Evolutionary conservation across 75 land plant species (phyloP), one percentile per base, ranked within the genome.

Genomic region (Isoetes taiwanensis): DNA sequence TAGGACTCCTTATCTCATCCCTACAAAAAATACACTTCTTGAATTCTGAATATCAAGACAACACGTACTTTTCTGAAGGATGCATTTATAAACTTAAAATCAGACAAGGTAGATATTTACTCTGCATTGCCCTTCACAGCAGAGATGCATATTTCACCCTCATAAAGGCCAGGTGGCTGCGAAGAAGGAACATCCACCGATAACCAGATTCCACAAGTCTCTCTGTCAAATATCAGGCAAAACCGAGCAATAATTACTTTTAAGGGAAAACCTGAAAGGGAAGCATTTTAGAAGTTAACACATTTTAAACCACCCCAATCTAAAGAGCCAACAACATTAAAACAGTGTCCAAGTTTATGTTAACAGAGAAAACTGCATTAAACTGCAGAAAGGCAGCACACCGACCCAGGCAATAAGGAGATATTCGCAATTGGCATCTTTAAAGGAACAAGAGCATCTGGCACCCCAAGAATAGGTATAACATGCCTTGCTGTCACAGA

Each of bases 381-480:
- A 37, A 37, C 14, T 37, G 14, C 39, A 10, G 9, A 14, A 37
- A 10, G 12, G 12, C 9, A 37, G 39, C 9, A 37, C 12, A 9
- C 65, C n/a, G 77, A 88, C 98, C 98, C 98, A 71, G 98, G 98
- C 60, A 77, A 66, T 43, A 93, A 61, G 59, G 57, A 81, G 46
- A 88, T 64, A 73, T 74, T 75, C 43, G 71, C 41, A 58, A 46
- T 48, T 69, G 96, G 85, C 59, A 77, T 63, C 53, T 67, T 67
- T 43, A 93, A 67, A 30, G 96, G 96, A 10, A 93, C 90, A 39
- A 93, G 83, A 32, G 98, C 98, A 93, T 93, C 98, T 41, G 98
- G 98, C 31, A 93, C 98, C 64, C 98, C 95, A 60, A 93, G 79
- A 41, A 93, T 72, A 16, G 98, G 86, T 30, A 84, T 81, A 41